Percentiles rank a stretch among this genome's conserved stretches.
Conservation (phyloP, 805 yeast genomes). For the Metschnikowia colocasiae region DNA sequence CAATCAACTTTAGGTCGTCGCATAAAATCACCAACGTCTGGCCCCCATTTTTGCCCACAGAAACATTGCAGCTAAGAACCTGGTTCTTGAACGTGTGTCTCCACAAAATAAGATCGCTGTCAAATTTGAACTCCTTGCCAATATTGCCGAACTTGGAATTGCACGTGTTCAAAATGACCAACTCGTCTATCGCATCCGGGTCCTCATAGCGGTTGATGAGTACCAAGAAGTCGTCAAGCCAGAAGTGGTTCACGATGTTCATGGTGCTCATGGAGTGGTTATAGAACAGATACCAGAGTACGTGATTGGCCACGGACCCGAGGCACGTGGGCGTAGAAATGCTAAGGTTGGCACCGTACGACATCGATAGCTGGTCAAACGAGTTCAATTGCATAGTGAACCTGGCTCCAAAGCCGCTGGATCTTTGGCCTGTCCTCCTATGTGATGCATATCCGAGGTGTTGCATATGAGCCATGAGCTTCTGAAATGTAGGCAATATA, state of each 20-base stretch:
- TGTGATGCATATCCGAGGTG: conserved; percentile 15
- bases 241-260: conserved; percentile 34
- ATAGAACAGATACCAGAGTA: conserved; percentile 38
- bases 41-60: not conserved
- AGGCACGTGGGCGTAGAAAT: conserved; percentile 15
- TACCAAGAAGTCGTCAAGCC: conserved; percentile 34
- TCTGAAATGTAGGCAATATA: conserved; percentile 28
- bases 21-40: conserved; percentile 27
- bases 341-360: conserved; percentile 13
- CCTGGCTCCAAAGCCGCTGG: conserved; percentile 14
- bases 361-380: conserved; percentile 13
- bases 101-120: conserved; percentile 39
- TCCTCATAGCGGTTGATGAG: conserved; percentile 28
- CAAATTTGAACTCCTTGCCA: conserved; percentile 29
- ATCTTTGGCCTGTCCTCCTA: not conserved
- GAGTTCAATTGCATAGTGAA: conserved; percentile 17
- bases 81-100: conserved; percentile 30
- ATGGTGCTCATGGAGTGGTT: conserved; percentile 31
- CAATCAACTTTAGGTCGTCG: conserved; percentile 26
- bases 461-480: conserved; percentile 22
- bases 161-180: conserved; percentile 32
- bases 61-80: conserved; percentile 21
- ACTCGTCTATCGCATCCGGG: conserved; percentile 30
- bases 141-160: conserved; percentile 32
- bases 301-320: conserved; percentile 26